Conservation (phyloP, 176 grass and related monocot genomes). For the Canna indica region DNA sequence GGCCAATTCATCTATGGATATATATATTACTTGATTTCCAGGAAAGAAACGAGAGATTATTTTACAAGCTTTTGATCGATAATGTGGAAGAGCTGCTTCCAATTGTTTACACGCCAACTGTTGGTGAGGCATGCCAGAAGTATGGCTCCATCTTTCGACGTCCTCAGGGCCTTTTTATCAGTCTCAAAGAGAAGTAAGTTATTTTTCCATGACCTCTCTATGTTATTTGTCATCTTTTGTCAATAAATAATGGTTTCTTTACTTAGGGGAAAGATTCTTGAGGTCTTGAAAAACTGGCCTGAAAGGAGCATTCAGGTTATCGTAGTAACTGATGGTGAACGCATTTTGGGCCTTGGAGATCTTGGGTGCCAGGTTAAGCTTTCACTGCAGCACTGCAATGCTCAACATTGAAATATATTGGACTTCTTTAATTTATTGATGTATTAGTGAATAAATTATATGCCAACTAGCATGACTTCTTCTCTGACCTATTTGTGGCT, state of each 20-base stretch:
- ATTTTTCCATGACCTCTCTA: neutral
- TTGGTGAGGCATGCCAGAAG: constrained; percentile 96
- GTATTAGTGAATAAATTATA: neutral
- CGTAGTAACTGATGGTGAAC: constrained; percentile 81
- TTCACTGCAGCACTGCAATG: neutral
- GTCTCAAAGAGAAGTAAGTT: constrained; percentile 74
- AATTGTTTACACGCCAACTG: constrained; percentile 88
- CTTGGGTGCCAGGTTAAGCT: constrained; percentile 78
- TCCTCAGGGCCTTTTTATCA: constrained; percentile 71
- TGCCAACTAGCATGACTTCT: neutral
- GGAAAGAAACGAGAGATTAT: constrained; percentile 81
- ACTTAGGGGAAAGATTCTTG: constrained; percentile 55
- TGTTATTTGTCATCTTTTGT: neutral
- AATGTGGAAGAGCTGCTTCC: constrained; percentile 88
- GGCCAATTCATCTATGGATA: constrained; percentile 3
- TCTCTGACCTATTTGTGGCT: neutral
- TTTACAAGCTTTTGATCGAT: constrained; percentile 83
- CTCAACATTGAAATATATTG: neutral
- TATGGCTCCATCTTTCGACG: constrained; percentile 72
- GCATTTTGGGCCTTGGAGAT: constrained; percentile 89
- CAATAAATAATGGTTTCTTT: constrained; percentile 5
- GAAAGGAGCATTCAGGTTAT: constrained; percentile 95
- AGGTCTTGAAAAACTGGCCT: constrained; percentile 85
- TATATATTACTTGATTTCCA: constrained; percentile 6
- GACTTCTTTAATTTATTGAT: neutral